Base-by-base conservation (phyloP, 768 basidiomycete species). In the Imleria badia region DNA sequence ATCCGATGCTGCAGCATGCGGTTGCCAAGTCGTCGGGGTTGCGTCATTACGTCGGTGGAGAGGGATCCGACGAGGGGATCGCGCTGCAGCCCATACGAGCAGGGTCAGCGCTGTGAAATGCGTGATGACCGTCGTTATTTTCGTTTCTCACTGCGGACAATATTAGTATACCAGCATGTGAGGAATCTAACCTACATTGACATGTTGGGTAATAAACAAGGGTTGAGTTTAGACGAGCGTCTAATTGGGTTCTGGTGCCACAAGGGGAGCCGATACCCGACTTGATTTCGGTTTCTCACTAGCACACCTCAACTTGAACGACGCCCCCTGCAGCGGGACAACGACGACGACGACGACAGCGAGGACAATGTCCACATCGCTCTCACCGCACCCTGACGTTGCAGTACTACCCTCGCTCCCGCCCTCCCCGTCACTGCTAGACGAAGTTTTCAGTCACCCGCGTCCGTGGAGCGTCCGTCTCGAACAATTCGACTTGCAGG, bases 1-100 rank as follows among this genome's bases (percentile, higher is more conserved):
- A 87, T 41, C 82, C 82, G 9, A 83, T 86, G 59, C 63, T 85
- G 29, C 78, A 76, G 36, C 73, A 77, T 45, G 70, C 74, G 23
- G 72, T 71, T 17, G 26, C 26, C 26, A 70, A 66, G 58, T 73
- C 77, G 8, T 85, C 83, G 66, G 75, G 78, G 6, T 80, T 83
- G 17, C 82, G 84, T 26, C 26, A 6, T 3, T 26, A n/a, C n/a
- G 26, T 6, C 26, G 6, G 26, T 26, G 26, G 6, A 26, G 26
- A 26, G 4, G 26, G 3, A 6, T 6, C 45, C 14, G 26, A 48
- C 12, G 34, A 52, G 6, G 29, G 15, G 12, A 20, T 31, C 22
- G 31, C 7, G 30, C 23, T 45, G 15, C n/a, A n/a, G n/a, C n/a
- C n/a, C n/a, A n/a, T n/a, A n/a, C n/a, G n/a, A n/a, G n/a, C n/a